Base-by-base conservation (phyloP, 75 land plant species). In the Cryptomeria japonica region DNA sequence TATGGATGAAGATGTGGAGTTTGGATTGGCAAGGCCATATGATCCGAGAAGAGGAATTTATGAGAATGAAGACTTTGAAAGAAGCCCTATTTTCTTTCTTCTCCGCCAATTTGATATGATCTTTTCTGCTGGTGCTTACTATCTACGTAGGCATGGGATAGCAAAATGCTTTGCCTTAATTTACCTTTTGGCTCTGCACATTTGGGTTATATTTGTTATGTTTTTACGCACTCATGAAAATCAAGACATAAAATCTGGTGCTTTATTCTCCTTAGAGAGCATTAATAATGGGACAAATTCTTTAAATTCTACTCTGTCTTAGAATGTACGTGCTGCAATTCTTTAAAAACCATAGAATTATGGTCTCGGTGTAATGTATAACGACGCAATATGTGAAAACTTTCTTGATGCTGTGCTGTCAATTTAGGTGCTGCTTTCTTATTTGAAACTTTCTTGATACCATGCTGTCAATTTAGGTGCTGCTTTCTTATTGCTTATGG, bases 191-290 rank as follows among this genome's bases (percentile, higher is more conserved):
- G 90, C 91, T 77, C 90, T 95, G n/a, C 96, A 95, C 56, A 61
- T 95, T 1, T 95, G 96, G 96, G 95, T 92, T 44, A 36, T 94
- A 55, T 95, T 94, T 73, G 92, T 95, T 80, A 87, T 95, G 3
- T 80, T 68, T 88, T 91, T 92, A 15, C 89, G 90, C 37, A 89
- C 94, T 7, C 38, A 76, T 36, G 80, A 84, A 22, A 47, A 91
- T 10, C 83, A 86, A 28, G 88, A 84, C 36, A 9, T 86, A 32
- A 70, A 84, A 39, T 87, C 89, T 86, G 95, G 94, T 89, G 95
- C 93, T 28, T 88, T 91, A 14, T 38, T 91, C 46, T 94, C 95
- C 28, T 87, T 94, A 85, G 93, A 92, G 79, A 91, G 88, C 75
- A 93, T 94, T 73, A 93, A 93, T 86, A 93, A 91, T 44, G 84